These are phyloP conservation scores for Epicoccum sorghinum DNA, from an alignment of 2,329 filamentous ascomycete species.

Conservation along the genomic window DNA sequence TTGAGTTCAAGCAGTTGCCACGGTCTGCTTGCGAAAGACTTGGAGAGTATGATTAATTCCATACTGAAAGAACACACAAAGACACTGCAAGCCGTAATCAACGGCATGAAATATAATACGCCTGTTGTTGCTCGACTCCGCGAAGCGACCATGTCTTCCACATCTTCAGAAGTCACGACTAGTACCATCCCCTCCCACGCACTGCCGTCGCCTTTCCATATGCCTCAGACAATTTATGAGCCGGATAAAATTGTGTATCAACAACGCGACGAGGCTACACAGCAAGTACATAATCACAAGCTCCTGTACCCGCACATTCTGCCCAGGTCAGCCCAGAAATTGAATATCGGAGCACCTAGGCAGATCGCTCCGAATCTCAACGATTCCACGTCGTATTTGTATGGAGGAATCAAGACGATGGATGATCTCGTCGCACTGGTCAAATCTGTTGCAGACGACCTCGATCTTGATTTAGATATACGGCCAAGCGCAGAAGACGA, in stretches of 20 bases:
- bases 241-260: background rate
- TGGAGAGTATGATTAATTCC: conserved; percentile 48
- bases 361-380: conserved; percentile 41
- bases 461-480: conserved; percentile 41
- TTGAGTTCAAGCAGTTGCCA: conserved; percentile 29
- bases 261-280: background rate
- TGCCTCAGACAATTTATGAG: background rate
- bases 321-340: conserved; percentile 32
- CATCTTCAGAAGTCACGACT: conserved; percentile 19
- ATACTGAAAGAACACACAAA: conserved; percentile 50
- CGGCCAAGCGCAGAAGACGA: conserved; percentile 32
- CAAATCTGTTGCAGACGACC: conserved; percentile 44
- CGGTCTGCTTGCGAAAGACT: conserved; percentile 40
- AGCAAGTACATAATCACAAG: conserved; percentile 19
- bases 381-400: conserved; percentile 28
- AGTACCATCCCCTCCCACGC: conserved; percentile 10
- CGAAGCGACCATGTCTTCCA: conserved; percentile 25
- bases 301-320: conserved; percentile 17
- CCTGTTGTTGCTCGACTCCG: conserved; percentile 25
- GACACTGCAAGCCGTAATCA: conserved; percentile 48
- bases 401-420: conserved; percentile 35
- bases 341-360: conserved; percentile 33
- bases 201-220: background rate
- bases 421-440: conserved; percentile 46
- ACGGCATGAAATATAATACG: conserved; percentile 41